A percentile compares a stretch with the other conserved stretches of the same genome.
These are phyloP conservation scores for Filobasidium floriforme DNA, from an alignment of 768 basidiomycete species.

Conservation along the genomic window DNA sequence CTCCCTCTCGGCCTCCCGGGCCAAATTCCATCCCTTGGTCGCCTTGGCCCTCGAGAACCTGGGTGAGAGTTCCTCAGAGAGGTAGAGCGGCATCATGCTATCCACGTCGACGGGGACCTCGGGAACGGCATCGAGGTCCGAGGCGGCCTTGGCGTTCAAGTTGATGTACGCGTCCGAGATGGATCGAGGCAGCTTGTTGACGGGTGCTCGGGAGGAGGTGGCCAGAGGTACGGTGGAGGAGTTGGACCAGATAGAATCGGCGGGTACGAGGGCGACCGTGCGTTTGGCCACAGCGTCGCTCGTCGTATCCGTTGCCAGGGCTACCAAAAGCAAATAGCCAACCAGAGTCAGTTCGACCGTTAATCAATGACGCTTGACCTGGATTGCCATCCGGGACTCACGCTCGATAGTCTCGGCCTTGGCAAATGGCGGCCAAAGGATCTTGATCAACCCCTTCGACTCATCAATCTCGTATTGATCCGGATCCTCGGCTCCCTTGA, in stretches of 20 bases:
- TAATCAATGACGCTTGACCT: not conserved
- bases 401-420: constrained; percentile 12
- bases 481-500: constrained; percentile 17
- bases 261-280: constrained; percentile 10
- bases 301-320: constrained; percentile 16
- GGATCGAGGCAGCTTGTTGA: constrained; percentile 7
- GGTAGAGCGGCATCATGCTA: constrained; percentile 38
- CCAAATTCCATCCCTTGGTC: constrained; percentile 31
- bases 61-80: constrained; percentile 41
- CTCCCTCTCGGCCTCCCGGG: constrained; percentile 24
- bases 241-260: constrained; percentile 14
- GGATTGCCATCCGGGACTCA: not conserved
- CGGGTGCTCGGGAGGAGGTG: constrained; percentile 23
- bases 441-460: constrained; percentile 23
- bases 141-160: constrained; percentile 6
- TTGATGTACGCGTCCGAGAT: constrained; percentile 29
- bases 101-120: constrained; percentile 19
- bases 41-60: constrained; percentile 37
- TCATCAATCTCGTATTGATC: constrained; percentile 20
- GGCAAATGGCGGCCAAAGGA: constrained; percentile 31
- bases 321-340: not conserved
- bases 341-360: not conserved
- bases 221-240: constrained; percentile 14
- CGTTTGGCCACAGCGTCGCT: not conserved
- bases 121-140: constrained; percentile 9